Evolutionary conservation across 768 basidiomycete species (phyloP).

Genomic region (Suillus ampliporus): DNA sequence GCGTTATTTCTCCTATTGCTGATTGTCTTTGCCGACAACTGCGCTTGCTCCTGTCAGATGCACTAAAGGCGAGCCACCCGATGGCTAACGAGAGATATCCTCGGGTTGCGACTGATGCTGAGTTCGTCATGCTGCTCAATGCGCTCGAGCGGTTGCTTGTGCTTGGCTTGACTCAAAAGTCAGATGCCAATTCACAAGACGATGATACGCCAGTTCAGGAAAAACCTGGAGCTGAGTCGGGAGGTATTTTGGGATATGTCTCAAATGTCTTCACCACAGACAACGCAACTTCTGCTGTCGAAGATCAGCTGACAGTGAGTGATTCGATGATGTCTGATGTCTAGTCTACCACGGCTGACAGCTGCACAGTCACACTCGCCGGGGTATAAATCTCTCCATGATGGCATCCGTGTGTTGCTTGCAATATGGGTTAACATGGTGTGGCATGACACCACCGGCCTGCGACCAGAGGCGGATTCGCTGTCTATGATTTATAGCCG

Average conservation of each 20-base stretch:
- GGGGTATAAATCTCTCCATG: constrained; percentile 78
- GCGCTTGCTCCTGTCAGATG: constrained; percentile 57
- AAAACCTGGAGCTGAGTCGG: constrained; percentile 56
- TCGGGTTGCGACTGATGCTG: constrained; percentile 72
- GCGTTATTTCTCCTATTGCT: constrained; percentile 72
- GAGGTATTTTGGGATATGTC: constrained; percentile 86
- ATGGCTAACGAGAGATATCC: constrained; percentile 48
- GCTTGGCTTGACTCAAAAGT: constrained; percentile 66
- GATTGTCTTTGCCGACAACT: constrained; percentile 83
- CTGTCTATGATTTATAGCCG: constrained; percentile 69
- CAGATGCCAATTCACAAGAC: constrained; percentile 54
- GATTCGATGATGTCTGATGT: constrained; percentile 1
- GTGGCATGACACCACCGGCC: constrained; percentile 52
- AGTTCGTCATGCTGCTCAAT: constrained; percentile 84
- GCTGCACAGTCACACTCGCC: constrained; percentile 61
- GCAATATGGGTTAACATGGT: constrained; percentile 69
- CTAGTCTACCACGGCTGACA: constrained; percentile 11
- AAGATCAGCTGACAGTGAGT: constrained; percentile 66
- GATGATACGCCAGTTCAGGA: constrained; percentile 61
- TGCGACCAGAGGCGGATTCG: constrained; percentile 69
- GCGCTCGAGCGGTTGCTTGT: constrained; percentile 83
- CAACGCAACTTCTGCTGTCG: constrained; percentile 46
- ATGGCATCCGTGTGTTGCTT: constrained; percentile 80
- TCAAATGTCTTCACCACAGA: constrained; percentile 90
- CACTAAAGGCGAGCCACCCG: constrained; percentile 48